Evolutionary conservation across 768 basidiomycete genomes (phyloP).

Genomic region (Neoboletus subvelutipes): DNA sequence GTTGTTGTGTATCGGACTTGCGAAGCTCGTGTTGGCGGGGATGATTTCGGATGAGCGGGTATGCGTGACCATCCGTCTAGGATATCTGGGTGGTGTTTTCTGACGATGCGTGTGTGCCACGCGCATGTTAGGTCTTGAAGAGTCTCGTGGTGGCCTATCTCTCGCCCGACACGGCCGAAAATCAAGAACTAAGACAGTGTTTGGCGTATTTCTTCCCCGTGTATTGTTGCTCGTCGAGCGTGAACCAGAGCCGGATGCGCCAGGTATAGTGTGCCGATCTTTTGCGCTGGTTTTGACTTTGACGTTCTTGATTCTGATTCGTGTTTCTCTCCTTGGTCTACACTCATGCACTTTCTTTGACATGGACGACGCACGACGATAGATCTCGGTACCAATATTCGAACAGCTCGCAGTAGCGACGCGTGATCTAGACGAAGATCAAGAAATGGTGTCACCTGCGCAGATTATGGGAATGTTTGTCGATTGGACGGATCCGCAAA

Average conservation of each 20-base stretch:
- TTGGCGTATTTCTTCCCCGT: slow-evolving; percentile 84
- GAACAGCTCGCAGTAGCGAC: slow-evolving; percentile 56
- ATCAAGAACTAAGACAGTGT: slow-evolving; percentile 84
- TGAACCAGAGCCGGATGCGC: slow-evolving; percentile 74
- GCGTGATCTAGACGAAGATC: slow-evolving; percentile 68
- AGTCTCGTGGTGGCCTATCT: slow-evolving; percentile 63
- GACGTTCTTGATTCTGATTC: background rate
- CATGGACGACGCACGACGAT: background rate
- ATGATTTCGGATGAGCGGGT: slow-evolving; percentile 74
- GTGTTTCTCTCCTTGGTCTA: background rate
- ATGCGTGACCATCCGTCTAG: slow-evolving; percentile 18
- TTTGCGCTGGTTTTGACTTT: background rate
- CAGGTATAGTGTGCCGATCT: slow-evolving; percentile 28
- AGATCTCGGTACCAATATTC: slow-evolving; percentile 75
- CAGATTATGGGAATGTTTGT: slow-evolving; percentile 69
- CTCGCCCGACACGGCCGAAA: slow-evolving; percentile 78
- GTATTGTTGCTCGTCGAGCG: slow-evolving; percentile 77
- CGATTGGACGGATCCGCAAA: slow-evolving; percentile 87
- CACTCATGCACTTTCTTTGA: background rate
- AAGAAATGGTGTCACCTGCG: slow-evolving; percentile 45
- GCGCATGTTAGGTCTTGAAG: slow-evolving; percentile 41
- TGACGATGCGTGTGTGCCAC: background rate
- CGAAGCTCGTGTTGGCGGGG: slow-evolving; percentile 80
- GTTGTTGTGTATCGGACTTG: slow-evolving; percentile 70
- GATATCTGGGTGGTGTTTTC: background rate